Conservation (phyloP, 768 basidiomycete genomes). For the Termitomyces sp. region DNA sequence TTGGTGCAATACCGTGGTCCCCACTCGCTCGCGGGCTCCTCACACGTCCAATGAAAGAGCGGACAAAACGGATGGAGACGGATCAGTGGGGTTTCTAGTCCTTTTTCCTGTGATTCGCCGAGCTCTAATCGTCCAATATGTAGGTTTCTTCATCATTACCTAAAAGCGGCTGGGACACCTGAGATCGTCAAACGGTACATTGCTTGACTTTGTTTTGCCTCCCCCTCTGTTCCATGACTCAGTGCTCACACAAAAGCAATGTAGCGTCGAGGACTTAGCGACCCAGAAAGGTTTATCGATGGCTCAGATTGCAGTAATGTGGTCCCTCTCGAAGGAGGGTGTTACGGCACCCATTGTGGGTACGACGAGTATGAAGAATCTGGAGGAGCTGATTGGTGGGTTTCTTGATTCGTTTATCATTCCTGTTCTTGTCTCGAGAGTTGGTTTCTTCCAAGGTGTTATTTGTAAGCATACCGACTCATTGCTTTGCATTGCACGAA, state of each 20-base stretch:
- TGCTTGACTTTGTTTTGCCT: neutral
- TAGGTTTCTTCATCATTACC: slow-evolving; percentile 21
- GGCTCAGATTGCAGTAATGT: slow-evolving; percentile 54
- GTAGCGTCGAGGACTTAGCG: slow-evolving; percentile 46
- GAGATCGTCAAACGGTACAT: slow-evolving; percentile 32
- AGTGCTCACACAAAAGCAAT: slow-evolving; percentile 8
- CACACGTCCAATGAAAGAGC: slow-evolving; percentile 30
- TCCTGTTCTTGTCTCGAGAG: slow-evolving; percentile 12
- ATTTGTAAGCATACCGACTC: too few species aligned
- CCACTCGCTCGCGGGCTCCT: slow-evolving; percentile 47
- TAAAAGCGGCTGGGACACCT: slow-evolving; percentile 18
- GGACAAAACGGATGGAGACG: slow-evolving; percentile 31
- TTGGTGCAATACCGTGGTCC: slow-evolving; percentile 55
- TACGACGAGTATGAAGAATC: slow-evolving; percentile 41
- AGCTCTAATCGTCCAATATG: neutral
- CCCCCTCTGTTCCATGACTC: neutral
- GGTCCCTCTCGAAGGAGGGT: slow-evolving; percentile 40
- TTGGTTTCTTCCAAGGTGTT: too few species aligned
- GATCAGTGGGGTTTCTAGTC: slow-evolving; percentile 24
- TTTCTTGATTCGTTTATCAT: neutral
- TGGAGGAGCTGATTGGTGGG: slow-evolving; percentile 46
- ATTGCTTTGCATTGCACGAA: too few species aligned
- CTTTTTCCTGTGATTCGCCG: neutral
- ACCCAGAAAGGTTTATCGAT: slow-evolving; percentile 45
- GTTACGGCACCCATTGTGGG: slow-evolving; percentile 59